These are phyloP conservation scores for Dendrobium chrysotoxum DNA, from an alignment of 106 monocot genomes.

Conservation along the genomic window DNA sequence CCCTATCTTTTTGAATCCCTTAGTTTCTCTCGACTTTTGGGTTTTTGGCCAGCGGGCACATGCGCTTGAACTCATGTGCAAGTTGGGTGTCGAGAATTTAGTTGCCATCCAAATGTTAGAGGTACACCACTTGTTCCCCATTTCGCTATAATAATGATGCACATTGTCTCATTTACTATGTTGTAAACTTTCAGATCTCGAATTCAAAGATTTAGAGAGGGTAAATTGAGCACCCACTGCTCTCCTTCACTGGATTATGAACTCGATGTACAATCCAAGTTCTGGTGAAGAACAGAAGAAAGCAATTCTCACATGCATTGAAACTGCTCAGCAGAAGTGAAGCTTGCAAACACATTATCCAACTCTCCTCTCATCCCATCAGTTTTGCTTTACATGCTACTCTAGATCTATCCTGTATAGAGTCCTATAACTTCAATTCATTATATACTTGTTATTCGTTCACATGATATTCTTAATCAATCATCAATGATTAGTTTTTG, in stretches of 20 bases:
- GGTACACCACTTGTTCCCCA: background rate
- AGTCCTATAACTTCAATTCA: too few relatives aligned
- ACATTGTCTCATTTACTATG: background rate
- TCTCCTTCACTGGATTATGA: background rate
- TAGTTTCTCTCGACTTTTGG: background rate
- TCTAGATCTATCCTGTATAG: too few relatives aligned
- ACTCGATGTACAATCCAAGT: background rate
- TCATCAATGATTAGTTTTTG: too few relatives aligned
- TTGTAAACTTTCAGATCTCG: background rate
- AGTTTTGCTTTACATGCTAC: too few relatives aligned
- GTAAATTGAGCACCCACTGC: background rate
- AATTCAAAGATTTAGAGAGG: background rate
- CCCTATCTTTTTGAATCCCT: background rate
- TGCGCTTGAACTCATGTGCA: background rate
- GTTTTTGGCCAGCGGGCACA: background rate
- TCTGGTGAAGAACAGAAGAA: background rate
- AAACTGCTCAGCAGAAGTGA: too few relatives aligned
- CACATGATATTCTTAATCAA: too few relatives aligned
- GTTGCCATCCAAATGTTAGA: background rate
- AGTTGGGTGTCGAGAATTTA: too few relatives aligned
- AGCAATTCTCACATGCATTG: background rate
- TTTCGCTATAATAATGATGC: background rate
- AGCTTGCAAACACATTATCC: too few relatives aligned
- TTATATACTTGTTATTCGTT: too few relatives aligned
- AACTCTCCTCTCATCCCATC: too few relatives aligned